Percentiles rank a stretch among this genome's conserved stretches.
phyloP scores from a whole-genome alignment of 148 eudicot genomes.

The Suaeda aralocaspica region DNA sequence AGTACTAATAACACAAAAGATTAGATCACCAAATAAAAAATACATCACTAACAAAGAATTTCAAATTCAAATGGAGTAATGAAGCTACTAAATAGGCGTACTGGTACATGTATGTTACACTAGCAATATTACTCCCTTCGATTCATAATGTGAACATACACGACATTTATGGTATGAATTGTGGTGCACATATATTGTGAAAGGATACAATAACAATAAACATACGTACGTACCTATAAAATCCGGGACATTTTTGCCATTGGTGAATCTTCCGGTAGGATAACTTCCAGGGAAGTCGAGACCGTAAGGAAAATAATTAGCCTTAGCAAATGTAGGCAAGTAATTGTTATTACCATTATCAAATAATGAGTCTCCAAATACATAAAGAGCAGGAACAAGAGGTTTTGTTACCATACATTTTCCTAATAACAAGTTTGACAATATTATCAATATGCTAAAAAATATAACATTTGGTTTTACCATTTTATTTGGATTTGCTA shows the following conservation, averaged over 20 bases:
- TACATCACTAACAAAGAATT: no score
- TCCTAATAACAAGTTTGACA: neutral
- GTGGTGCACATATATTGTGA: no score
- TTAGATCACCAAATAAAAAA: no score
- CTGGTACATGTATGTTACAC: no score
- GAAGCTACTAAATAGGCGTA: no score
- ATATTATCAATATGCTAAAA: neutral
- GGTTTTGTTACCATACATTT: neutral
- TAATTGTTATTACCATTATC: slow-evolving; percentile 71
- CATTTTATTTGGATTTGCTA: no score
- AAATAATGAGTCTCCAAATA: slow-evolving; percentile 64
- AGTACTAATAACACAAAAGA: no score
- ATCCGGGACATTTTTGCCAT: slow-evolving; percentile 62
- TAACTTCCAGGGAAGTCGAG: slow-evolving; percentile 38
- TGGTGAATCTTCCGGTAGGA: slow-evolving; percentile 67
- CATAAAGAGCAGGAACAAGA: slow-evolving; percentile 53
- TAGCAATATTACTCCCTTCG: no score
- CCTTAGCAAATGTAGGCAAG: slow-evolving; percentile 56
- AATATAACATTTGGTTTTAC: neutral
- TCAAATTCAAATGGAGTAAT: no score
- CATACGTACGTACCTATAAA: slow-evolving; percentile 42
- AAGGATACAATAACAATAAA: neutral
- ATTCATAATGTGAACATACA: no score
- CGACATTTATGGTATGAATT: no score
- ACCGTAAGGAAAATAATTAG: slow-evolving; percentile 65